Percentiles rank a stretch among this genome's conserved stretches.
Evolutionary conservation across 2,329 filamentous ascomycete genomes (phyloP).

Genomic region (Falciphora oryzae): DNA sequence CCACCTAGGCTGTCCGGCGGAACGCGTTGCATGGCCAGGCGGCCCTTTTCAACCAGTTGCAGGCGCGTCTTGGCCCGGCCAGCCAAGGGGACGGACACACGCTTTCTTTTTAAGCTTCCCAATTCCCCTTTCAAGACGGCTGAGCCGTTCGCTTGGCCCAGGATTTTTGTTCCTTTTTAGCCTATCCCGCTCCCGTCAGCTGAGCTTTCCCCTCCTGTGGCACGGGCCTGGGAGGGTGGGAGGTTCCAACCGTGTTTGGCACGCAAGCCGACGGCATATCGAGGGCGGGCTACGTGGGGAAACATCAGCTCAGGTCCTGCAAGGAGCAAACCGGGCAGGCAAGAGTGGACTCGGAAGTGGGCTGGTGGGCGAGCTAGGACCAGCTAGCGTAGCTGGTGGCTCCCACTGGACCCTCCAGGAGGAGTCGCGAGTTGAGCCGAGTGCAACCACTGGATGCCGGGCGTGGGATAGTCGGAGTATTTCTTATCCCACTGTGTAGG

Average conservation of each 20-base stretch:
- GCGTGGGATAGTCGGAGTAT: constrained; percentile 9
- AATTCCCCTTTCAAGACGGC: neutral
- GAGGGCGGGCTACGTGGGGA: neutral
- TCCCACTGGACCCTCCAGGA: neutral
- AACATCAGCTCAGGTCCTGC: neutral
- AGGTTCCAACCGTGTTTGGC: neutral
- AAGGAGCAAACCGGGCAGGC: neutral
- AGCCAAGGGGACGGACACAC: neutral
- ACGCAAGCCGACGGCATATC: neutral
- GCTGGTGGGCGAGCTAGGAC: neutral
- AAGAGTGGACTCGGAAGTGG: neutral
- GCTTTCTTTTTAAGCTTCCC: neutral
- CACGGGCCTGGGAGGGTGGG: neutral
- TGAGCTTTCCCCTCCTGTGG: neutral
- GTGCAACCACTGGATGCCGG: constrained; percentile 16
- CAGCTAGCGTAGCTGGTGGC: neutral
- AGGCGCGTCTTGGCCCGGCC: too few relatives aligned
- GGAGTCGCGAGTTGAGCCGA: constrained; percentile 14
- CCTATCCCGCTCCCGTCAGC: neutral
- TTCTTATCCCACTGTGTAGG: constrained; percentile 14
- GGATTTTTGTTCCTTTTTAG: neutral
- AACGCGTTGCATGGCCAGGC: neutral
- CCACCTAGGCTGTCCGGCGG: neutral
- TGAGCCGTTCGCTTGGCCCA: neutral
- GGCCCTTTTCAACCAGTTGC: too few relatives aligned